phyloP scores from a whole-genome alignment of 345 rosid species.

The Kandelia obovata region DNA sequence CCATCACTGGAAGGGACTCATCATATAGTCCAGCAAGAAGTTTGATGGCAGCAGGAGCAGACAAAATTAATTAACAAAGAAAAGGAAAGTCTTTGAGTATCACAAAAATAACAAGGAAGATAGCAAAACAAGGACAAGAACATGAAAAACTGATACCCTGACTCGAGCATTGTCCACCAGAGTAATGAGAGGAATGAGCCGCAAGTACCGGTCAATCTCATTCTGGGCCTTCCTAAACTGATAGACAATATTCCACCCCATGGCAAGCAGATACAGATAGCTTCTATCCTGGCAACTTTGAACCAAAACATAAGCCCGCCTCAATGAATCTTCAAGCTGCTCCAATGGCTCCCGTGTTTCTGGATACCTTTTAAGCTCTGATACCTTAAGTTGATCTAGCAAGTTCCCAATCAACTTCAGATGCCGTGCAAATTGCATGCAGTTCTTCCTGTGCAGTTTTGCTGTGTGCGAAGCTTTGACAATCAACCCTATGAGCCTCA shows the following conservation, averaged over 20 bases:
- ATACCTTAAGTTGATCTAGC: constrained; percentile 79
- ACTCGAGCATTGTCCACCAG: constrained; percentile 94
- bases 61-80: too few species aligned
- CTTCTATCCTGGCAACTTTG: constrained; percentile 90
- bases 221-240: constrained; percentile 92
- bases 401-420: constrained; percentile 85
- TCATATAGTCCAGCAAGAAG: too few species aligned
- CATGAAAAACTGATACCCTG: constrained; percentile 45
- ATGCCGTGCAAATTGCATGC: constrained; percentile 91
- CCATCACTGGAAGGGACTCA: too few species aligned
- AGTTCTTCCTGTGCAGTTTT: constrained; percentile 92
- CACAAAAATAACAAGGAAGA: background rate
- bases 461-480: constrained; percentile 85
- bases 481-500: constrained; percentile 71
- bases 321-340: constrained; percentile 87
- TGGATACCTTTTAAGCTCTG: constrained; percentile 89
- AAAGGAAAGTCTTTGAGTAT: too few species aligned
- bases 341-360: constrained; percentile 97
- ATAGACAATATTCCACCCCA: constrained; percentile 99
- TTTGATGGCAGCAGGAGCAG: too few species aligned
- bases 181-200: constrained; percentile 88
- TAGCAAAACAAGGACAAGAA: background rate
- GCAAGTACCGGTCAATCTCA: constrained; percentile 90
- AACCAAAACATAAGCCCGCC: constrained; percentile 77
- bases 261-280: constrained; percentile 87